Evolutionary conservation across 129 eudicot species (phyloP).

Genomic region (Glebionis coronaria): DNA sequence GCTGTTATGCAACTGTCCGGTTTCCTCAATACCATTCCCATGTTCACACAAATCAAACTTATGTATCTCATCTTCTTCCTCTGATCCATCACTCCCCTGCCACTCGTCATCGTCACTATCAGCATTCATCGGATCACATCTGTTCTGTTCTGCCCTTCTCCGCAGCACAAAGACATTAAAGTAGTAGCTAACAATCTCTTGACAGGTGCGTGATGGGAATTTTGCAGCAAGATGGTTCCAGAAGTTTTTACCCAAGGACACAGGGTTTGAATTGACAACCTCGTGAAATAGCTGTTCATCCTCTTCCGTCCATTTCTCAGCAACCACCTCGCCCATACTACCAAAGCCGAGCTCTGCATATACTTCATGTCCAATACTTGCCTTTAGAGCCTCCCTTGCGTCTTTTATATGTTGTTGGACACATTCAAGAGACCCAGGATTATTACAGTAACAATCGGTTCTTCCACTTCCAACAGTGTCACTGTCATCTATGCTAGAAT

Average conservation of each 20-base stretch:
- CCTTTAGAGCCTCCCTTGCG: slow-evolving; percentile 42
- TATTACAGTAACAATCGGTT: slow-evolving; percentile 42
- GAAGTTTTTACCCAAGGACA: slow-evolving; percentile 47
- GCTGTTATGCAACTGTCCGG: slow-evolving; percentile 10
- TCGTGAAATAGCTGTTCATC: slow-evolving; percentile 50
- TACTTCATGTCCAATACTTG: slow-evolving; percentile 40
- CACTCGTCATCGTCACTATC: slow-evolving; percentile 69
- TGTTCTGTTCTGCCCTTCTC: slow-evolving; percentile 60
- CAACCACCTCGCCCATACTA: slow-evolving; percentile 62
- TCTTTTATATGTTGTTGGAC: slow-evolving; percentile 44
- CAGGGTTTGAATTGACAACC: slow-evolving; percentile 49
- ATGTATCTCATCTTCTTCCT: slow-evolving; percentile 31
- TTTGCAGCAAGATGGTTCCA: slow-evolving; percentile 48
- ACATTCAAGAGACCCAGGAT: slow-evolving; percentile 46
- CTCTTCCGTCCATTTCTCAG: slow-evolving; percentile 52
- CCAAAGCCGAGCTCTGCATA: slow-evolving; percentile 49
- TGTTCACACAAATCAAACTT: slow-evolving; percentile 22
- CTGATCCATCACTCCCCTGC: slow-evolving; percentile 39
- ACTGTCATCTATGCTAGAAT: neutral
- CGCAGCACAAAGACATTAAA: slow-evolving; percentile 65
- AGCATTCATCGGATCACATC: slow-evolving; percentile 43
- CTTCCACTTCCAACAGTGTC: slow-evolving; percentile 29
- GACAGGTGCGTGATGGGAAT: slow-evolving; percentile 44
- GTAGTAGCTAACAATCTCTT: slow-evolving; percentile 62
- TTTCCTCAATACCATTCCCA: slow-evolving; percentile 15